Base-by-base conservation (phyloP, 208 protist genomes). In the Balamuthia mandrillaris region DNA sequence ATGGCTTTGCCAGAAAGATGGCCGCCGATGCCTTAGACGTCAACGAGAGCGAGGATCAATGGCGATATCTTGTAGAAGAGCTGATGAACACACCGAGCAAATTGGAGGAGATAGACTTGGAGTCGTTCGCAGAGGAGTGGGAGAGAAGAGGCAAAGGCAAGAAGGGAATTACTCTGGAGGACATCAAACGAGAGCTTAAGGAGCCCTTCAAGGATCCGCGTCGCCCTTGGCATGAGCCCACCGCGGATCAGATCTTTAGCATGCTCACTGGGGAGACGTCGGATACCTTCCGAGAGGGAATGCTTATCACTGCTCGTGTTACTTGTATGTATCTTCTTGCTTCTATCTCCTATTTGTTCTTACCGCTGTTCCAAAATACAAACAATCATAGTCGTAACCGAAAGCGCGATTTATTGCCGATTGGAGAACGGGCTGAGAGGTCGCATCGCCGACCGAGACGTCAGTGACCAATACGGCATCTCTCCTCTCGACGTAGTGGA, bases 21-120 rank as follows among this genome's bases (percentile, higher is more conserved):
- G 89, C 87, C 0, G 44, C 68, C 10, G 90, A 90, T 31, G 89
- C 87, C 12, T 42, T 92, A 0, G 90, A 92, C 31, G 24, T 24
- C 9, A 81, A 90, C 18, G 35, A 79, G 35, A 47, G 39, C 24
- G 45, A 79, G 29, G 31, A 35, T 27, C 16, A 1, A 29, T 35
- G 37, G 37, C 70, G 58, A 18, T n/a, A n/a, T n/a, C n/a, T n/a
- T n/a, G n/a, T n/a, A n/a, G n/a, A n/a, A n/a, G n/a, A n/a, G n/a
- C n/a, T n/a, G n/a, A n/a, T n/a, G n/a, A n/a, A n/a, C n/a, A n/a
- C n/a, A n/a, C n/a, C n/a, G n/a, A n/a, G n/a, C n/a, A n/a, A n/a
- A n/a, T n/a, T n/a, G n/a, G n/a, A n/a, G n/a, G n/a, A n/a, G n/a
- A n/a, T n/a, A 42, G 89, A 91, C 79, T 52, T 90, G 1, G 89